Percentiles rank a stretch among this genome's conserved stretches.
These are phyloP conservation scores for Sideroxylon spinosum DNA, from an alignment of 179 eudicot species.

Conservation along the genomic window DNA sequence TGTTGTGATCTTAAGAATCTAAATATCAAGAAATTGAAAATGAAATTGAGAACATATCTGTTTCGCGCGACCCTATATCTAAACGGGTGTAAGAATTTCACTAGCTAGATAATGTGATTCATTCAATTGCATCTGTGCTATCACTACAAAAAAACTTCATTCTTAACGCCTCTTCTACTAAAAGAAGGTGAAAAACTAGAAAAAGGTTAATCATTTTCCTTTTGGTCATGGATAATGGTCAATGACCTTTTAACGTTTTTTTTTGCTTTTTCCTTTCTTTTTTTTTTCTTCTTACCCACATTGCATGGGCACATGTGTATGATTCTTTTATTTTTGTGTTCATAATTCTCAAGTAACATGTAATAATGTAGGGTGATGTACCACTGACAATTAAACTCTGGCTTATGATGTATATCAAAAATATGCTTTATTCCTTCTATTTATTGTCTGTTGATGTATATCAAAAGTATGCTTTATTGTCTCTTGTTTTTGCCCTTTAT, in stretches of 20 bases:
- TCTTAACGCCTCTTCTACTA: not conserved
- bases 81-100: too few species aligned
- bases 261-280: too few species aligned
- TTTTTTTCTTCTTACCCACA: too few species aligned
- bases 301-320: too few species aligned
- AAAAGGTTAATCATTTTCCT: not conserved
- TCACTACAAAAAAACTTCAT: too few species aligned
- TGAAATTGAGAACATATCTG: too few species aligned
- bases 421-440: not conserved
- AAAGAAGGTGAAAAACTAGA: not conserved
- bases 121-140: too few species aligned
- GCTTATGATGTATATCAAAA: not conserved
- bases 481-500: not conserved
- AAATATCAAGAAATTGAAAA: too few species aligned
- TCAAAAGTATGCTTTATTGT: not conserved
- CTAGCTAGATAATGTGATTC: too few species aligned
- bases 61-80: too few species aligned
- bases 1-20: too few species aligned
- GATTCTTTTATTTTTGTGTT: not conserved
- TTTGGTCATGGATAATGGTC: not conserved
- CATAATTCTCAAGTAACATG: not conserved
- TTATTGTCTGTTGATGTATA: too few species aligned
- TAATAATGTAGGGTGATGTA: not conserved
- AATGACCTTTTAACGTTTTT: not conserved
- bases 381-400: not conserved